Conservation (phyloP, 768 basidiomycete genomes). For the Lactarius sp. region DNA sequence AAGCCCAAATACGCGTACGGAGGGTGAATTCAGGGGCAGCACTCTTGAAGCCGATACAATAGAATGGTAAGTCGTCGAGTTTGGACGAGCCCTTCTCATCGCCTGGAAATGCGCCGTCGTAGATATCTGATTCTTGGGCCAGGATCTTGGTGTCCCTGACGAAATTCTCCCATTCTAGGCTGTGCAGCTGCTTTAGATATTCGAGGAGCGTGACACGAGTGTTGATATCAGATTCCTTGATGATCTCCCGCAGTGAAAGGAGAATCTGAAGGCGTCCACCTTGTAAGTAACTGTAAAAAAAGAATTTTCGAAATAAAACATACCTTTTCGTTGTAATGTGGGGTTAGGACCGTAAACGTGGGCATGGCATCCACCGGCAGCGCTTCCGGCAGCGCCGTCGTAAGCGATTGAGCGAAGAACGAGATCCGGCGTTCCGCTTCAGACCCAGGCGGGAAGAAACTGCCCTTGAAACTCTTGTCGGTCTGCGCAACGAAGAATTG, state of each 20-base stretch:
- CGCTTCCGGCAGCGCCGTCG: constrained; percentile 90
- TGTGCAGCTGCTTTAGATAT: constrained; percentile 97
- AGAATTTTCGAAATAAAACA: constrained; percentile 13
- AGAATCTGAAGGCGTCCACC: constrained; percentile 56
- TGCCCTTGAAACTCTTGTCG: constrained; percentile 76
- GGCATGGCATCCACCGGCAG: constrained; percentile 99
- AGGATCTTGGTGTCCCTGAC: constrained; percentile 99
- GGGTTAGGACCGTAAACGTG: constrained; percentile 96
- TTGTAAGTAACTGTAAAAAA: background rate
- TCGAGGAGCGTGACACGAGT: constrained; percentile 95
- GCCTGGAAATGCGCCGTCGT: constrained; percentile 66
- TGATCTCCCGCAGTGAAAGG: constrained; percentile 94
- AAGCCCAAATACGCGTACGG: constrained; percentile 98
- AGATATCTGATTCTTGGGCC: constrained; percentile 89
- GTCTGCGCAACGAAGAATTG: constrained; percentile 97
- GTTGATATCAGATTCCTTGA: constrained; percentile 96
- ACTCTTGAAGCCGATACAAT: constrained; percentile 98
- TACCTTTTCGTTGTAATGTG: constrained; percentile 98
- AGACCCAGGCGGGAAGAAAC: constrained; percentile 91
- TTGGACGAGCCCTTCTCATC: constrained; percentile 83
- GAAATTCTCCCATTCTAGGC: constrained; percentile 99
- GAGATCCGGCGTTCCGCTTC: constrained; percentile 98
- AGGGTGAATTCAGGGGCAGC: constrained; percentile 98
- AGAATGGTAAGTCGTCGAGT: constrained; percentile 92
- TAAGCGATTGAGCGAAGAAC: constrained; percentile 97